phyloP scores from a whole-genome alignment of 495 filamentous ascomycete species.

The Aspergillus bridgeri region DNA sequence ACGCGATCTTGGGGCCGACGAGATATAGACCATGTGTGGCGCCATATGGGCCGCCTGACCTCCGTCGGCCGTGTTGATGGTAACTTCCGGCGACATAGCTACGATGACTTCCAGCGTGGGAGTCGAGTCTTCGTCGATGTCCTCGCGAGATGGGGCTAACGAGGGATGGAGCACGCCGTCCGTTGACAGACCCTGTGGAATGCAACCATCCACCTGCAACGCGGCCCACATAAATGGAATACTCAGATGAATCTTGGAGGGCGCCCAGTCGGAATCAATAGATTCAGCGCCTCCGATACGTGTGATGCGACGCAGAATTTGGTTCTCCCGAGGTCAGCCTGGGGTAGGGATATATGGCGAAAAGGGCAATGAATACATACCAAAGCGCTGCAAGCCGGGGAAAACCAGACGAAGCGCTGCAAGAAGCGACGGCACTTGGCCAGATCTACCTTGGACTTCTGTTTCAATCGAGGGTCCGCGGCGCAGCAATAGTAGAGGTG shows the following conservation, averaged over 20 bases:
- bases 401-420: constrained; percentile 38
- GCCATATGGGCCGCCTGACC: constrained; percentile 40
- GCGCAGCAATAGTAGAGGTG: constrained; percentile 48
- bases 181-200: constrained; percentile 19
- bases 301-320: constrained; percentile 40
- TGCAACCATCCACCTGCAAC: constrained; percentile 36
- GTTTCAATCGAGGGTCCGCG: constrained; percentile 39
- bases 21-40: constrained; percentile 22
- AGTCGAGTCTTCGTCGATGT: constrained; percentile 20
- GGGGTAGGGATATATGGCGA: neutral
- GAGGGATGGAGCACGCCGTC: constrained; percentile 33
- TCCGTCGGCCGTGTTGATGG: constrained; percentile 42
- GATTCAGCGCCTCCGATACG: constrained; percentile 42
- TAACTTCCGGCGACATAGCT: constrained; percentile 43
- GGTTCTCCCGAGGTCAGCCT: constrained; percentile 23
- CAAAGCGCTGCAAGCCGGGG: constrained; percentile 35
- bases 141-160: constrained; percentile 27
- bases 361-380: constrained; percentile 18
- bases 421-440: constrained; percentile 44
- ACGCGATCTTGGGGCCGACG: constrained; percentile 21
- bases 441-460: constrained; percentile 44
- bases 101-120: constrained; percentile 44
- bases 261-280: constrained; percentile 43
- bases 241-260: constrained; percentile 46
- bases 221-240: constrained; percentile 51